Percentiles rank a stretch among this genome's conserved stretches.
Evolutionary conservation across 768 basidiomycete species (phyloP).

Genomic region (Calocybe cyanea): DNA sequence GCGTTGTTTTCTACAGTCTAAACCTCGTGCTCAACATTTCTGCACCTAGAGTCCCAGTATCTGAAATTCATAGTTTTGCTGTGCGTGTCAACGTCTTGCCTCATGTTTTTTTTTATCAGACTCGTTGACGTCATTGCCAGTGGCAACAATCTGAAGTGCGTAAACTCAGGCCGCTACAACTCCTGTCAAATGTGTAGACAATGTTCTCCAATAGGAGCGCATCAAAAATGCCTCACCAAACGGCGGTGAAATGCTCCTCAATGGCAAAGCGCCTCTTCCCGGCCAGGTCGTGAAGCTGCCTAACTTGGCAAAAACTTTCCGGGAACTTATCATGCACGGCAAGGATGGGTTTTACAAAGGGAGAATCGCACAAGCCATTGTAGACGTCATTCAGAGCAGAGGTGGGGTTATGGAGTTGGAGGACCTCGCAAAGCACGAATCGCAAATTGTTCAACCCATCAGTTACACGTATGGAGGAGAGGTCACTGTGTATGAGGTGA

Average conservation of each 20-base stretch:
- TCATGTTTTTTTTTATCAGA: slow-evolving; percentile 6
- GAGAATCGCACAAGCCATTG: slow-evolving; percentile 82
- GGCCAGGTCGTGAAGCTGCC: slow-evolving; percentile 84
- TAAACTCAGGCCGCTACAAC: background rate
- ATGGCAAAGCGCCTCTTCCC: slow-evolving; percentile 78
- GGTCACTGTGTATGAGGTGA: slow-evolving; percentile 88
- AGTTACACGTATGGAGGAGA: slow-evolving; percentile 83
- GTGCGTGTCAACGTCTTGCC: slow-evolving; percentile 39
- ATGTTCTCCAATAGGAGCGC: slow-evolving; percentile 38
- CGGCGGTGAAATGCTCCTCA: slow-evolving; percentile 79
- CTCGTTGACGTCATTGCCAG: slow-evolving; percentile 22
- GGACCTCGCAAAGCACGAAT: slow-evolving; percentile 84
- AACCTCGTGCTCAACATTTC: background rate
- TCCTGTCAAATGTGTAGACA: too few relatives aligned
- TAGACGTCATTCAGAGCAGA: slow-evolving; percentile 76
- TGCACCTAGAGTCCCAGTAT: slow-evolving; percentile 71
- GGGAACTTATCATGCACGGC: slow-evolving; percentile 72
- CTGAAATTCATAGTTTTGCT: slow-evolving; percentile 67
- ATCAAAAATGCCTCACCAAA: slow-evolving; percentile 85
- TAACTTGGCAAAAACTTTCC: slow-evolving; percentile 81
- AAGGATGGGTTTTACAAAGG: slow-evolving; percentile 96
- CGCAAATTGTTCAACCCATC: slow-evolving; percentile 85
- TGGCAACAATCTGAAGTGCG: slow-evolving; percentile 58
- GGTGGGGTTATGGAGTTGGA: slow-evolving; percentile 93
- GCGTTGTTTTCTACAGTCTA: slow-evolving; percentile 12